phyloP scores from a whole-genome alignment of 768 basidiomycete species.

The Solioccasus polychromus region DNA sequence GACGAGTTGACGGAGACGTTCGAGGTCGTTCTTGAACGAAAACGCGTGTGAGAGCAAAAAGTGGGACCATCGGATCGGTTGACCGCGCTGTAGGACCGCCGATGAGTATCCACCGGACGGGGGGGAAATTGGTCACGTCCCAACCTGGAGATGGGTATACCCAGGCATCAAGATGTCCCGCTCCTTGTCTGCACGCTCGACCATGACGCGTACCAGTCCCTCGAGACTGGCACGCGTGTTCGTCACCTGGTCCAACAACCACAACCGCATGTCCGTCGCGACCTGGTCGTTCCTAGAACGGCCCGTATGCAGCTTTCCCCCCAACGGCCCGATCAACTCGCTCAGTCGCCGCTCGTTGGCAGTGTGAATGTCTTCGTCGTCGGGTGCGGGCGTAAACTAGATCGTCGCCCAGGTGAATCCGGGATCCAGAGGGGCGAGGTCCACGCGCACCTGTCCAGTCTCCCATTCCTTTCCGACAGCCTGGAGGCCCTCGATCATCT shows the following conservation, averaged over 20 bases:
- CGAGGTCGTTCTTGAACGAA: constrained; percentile 87
- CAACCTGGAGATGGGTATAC: constrained; percentile 95
- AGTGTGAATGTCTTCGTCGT: constrained; percentile 99
- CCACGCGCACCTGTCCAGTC: constrained; percentile 53
- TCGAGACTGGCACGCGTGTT: constrained; percentile 68
- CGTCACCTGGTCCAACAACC: constrained; percentile 80
- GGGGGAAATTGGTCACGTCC: no score
- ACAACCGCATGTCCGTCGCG: constrained; percentile 96
- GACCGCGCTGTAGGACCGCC: constrained; percentile 66
- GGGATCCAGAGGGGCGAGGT: no score
- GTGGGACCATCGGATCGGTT: constrained; percentile 99
- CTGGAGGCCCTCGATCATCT: constrained; percentile 71
- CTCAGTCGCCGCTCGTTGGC: constrained; percentile 94
- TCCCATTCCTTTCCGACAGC: constrained; percentile 86
- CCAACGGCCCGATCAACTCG: constrained; percentile 88
- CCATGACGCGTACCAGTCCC: constrained; percentile 82
- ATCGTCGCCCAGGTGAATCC: background rate
- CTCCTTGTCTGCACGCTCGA: constrained; percentile 91
- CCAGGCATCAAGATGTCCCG: constrained; percentile 89
- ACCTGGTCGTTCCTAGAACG: constrained; percentile 98
- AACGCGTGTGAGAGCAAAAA: constrained; percentile 93
- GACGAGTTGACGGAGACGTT: constrained; percentile 76
- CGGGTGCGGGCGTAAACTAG: constrained; percentile 75
- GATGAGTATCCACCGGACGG: constrained; percentile 4
- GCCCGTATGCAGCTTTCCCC: constrained; percentile 96